Evolutionary conservation across 768 basidiomycete genomes (phyloP).

Genomic region (Cyclocybe cylindracea): DNA sequence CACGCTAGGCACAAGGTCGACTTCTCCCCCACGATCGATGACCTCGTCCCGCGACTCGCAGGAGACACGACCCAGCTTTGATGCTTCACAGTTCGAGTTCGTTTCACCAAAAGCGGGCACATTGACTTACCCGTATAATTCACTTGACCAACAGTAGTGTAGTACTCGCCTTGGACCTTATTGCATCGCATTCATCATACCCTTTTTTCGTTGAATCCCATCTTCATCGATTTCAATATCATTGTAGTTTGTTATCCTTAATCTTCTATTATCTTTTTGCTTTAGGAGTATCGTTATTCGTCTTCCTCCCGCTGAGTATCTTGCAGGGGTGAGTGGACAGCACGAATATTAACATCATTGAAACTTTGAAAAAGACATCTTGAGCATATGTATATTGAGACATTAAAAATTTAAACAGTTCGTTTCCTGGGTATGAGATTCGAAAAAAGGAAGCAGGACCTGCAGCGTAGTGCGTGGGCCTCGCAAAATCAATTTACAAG

Average conservation of each 20-base stretch:
- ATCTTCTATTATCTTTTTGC: constrained; percentile 7
- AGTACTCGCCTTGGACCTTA: constrained; percentile 11
- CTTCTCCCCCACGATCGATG: constrained; percentile 37
- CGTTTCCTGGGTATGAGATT: neutral
- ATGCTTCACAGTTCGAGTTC: constrained; percentile 69
- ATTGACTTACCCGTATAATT: constrained; percentile 60
- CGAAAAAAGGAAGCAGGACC: constrained; percentile 1
- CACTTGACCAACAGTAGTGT: constrained; percentile 41
- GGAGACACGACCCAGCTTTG: constrained; percentile 54
- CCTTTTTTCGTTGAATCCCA: constrained; percentile 8
- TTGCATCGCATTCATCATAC: constrained; percentile 9
- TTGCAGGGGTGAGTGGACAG: too few species aligned
- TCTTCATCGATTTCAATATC: constrained; percentile 13
- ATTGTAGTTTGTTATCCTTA: constrained; percentile 18
- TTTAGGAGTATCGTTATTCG: constrained; percentile 6
- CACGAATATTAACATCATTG: too few species aligned
- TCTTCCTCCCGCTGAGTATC: constrained; percentile 3
- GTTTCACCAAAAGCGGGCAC: constrained; percentile 51
- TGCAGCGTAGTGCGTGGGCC: neutral
- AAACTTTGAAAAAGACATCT: neutral
- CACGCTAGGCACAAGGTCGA: constrained; percentile 23
- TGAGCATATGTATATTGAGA: constrained; percentile 7
- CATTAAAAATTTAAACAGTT: constrained; percentile 6
- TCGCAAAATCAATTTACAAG: constrained; percentile 24
- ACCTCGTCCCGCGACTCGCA: constrained; percentile 44